A percentile compares a stretch with the other conserved stretches of the same genome.
Evolutionary conservation across 495 filamentous ascomycete genomes (phyloP).

Genomic region (Lepidopterella palustris): DNA sequence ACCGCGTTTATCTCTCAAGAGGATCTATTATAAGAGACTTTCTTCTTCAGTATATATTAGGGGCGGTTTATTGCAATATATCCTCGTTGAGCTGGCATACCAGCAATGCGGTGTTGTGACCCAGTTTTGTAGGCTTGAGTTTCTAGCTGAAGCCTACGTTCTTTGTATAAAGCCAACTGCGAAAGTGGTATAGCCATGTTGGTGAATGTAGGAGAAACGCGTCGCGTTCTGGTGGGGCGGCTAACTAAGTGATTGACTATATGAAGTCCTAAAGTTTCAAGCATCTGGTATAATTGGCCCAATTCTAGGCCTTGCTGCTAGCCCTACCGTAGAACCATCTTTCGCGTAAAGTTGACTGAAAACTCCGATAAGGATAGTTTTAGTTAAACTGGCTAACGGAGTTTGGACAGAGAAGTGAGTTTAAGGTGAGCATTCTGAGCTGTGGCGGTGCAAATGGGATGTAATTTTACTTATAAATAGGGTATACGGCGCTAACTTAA

Average conservation of each 20-base stretch:
- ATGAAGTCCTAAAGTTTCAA: too few species aligned
- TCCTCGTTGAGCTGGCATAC: conserved; percentile 1
- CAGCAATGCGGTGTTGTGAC: neutral
- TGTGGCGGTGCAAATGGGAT: too few species aligned
- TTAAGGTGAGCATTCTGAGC: too few species aligned
- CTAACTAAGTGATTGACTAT: neutral
- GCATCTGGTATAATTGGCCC: too few species aligned
- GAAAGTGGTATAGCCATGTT: conserved; percentile 1
- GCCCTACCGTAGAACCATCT: too few species aligned
- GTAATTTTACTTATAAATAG: too few species aligned
- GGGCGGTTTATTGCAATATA: neutral
- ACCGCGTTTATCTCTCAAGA: conserved; percentile 4
- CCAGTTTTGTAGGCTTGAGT: conserved; percentile 2
- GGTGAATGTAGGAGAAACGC: neutral
- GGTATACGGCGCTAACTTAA: too few species aligned
- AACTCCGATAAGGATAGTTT: too few species aligned
- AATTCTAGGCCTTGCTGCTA: too few species aligned
- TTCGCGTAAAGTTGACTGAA: too few species aligned
- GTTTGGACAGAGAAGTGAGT: too few species aligned
- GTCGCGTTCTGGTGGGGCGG: neutral
- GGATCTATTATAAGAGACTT: conserved; percentile 7
- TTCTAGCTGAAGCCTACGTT: conserved; percentile 11
- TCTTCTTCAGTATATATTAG: conserved; percentile 11
- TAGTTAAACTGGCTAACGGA: too few species aligned
- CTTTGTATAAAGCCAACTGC: conserved; percentile 4